phyloP scores from a whole-genome alignment of 2,329 filamentous ascomycete species.

The Fusarium sp. region DNA sequence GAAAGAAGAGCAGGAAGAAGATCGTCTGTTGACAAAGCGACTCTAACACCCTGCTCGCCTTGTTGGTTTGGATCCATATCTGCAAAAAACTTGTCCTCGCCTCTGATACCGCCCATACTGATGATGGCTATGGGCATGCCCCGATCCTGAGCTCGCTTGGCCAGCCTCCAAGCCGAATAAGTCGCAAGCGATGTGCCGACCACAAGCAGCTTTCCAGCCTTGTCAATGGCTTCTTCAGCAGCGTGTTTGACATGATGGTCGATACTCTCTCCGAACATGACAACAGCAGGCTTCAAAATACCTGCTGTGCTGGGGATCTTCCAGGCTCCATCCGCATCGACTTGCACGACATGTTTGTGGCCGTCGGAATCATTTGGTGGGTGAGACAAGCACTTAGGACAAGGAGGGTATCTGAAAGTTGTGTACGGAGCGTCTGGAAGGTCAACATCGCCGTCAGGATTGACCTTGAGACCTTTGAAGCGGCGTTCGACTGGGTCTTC shows the following conservation, averaged over 20 bases:
- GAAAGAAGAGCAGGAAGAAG: slow-evolving; percentile 69
- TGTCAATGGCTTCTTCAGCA: slow-evolving; percentile 84
- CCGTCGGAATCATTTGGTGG: slow-evolving; percentile 70
- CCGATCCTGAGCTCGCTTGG: slow-evolving; percentile 82
- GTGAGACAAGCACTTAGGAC: slow-evolving; percentile 78
- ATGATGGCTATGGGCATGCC: slow-evolving; percentile 88
- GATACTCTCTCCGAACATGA: slow-evolving; percentile 97
- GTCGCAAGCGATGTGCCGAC: slow-evolving; percentile 93
- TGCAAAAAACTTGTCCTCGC: slow-evolving; percentile 78
- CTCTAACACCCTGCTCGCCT: slow-evolving; percentile 65
- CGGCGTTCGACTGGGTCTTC: slow-evolving; percentile 79
- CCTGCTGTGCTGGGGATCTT: slow-evolving; percentile 73
- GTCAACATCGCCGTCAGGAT: slow-evolving; percentile 95
- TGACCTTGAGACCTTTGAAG: slow-evolving; percentile 79
- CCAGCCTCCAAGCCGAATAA: slow-evolving; percentile 93
- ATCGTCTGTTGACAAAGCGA: slow-evolving; percentile 68
- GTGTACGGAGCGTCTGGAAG: slow-evolving; percentile 87
- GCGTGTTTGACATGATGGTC: slow-evolving; percentile 73
- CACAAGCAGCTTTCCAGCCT: slow-evolving; percentile 79
- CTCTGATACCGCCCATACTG: slow-evolving; percentile 86
- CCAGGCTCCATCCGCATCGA: slow-evolving; percentile 87
- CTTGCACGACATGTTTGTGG: slow-evolving; percentile 68
- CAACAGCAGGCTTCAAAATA: slow-evolving; percentile 90
- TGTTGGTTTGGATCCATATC: slow-evolving; percentile 64
- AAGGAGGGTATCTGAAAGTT: slow-evolving; percentile 91